Percentiles rank a stretch among this genome's conserved stretches.
phyloP scores from a whole-genome alignment of 2,329 filamentous ascomycete species.

The Aspergillus nomiae region DNA sequence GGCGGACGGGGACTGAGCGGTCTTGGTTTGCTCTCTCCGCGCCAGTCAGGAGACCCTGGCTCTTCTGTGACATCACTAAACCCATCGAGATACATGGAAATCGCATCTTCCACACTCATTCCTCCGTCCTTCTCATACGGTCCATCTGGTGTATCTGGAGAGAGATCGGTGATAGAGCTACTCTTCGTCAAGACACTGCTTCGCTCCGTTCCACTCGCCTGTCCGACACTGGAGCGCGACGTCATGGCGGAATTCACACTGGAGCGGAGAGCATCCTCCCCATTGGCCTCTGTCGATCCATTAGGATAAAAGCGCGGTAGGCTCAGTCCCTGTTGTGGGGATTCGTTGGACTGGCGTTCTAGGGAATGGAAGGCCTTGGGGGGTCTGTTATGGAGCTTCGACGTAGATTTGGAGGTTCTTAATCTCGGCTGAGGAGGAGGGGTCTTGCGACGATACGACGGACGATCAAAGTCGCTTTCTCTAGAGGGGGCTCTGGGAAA shows the following conservation, averaged over 20 bases:
- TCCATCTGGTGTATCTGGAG: constrained; percentile 65
- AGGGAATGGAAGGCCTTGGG: constrained; percentile 28
- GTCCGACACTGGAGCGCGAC: constrained; percentile 59
- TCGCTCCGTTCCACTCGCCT: constrained; percentile 69
- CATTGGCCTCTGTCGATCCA: constrained; percentile 32
- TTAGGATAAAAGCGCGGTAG: constrained; percentile 35
- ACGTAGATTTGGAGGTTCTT: constrained; percentile 41
- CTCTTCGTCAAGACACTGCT: constrained; percentile 80
- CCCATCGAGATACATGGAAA: constrained; percentile 62
- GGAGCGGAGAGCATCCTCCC: constrained; percentile 47
- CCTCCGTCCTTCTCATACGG: constrained; percentile 57
- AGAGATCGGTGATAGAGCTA: constrained; percentile 69
- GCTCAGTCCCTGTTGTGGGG: constrained; percentile 23
- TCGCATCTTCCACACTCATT: constrained; percentile 63
- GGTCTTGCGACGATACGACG: constrained; percentile 26
- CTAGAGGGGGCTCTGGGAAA: constrained; percentile 18
- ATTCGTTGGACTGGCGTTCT: constrained; percentile 29
- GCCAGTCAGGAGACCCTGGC: constrained; percentile 34
- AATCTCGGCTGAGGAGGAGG: constrained; percentile 30
- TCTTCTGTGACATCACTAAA: constrained; percentile 52
- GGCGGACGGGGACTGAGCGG: constrained; percentile 31
- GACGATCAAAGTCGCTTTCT: constrained; percentile 27
- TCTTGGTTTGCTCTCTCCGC: constrained; percentile 34
- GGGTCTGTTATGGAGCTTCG: constrained; percentile 32
- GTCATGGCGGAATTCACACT: constrained; percentile 65